Evolutionary conservation across 2,329 filamentous ascomycete species (phyloP).

Genomic region (Pseudocercospora crystallina): DNA sequence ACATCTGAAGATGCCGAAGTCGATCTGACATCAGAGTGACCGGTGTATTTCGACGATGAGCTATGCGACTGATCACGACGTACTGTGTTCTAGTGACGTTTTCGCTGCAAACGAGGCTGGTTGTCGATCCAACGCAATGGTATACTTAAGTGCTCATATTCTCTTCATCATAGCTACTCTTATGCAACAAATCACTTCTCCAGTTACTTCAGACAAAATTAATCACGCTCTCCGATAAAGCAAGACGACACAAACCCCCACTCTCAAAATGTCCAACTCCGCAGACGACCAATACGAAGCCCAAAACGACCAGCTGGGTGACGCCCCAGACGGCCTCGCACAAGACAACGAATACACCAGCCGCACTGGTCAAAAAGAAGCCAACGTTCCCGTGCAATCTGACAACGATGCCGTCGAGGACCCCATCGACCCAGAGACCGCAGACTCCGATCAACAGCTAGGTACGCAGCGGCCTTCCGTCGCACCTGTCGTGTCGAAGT

Average conservation of each 20-base stretch:
- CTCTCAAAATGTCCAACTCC: constrained; percentile 17
- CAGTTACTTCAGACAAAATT: neutral
- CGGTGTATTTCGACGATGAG: neutral
- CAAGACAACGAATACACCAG: constrained; percentile 48
- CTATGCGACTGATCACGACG: too few relatives aligned
- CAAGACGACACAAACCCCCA: neutral
- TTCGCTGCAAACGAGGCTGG: neutral
- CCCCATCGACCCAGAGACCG: constrained; percentile 43
- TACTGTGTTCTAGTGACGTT: too few relatives aligned
- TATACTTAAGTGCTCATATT: too few relatives aligned
- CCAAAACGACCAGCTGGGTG: constrained; percentile 21
- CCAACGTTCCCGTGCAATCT: constrained; percentile 49
- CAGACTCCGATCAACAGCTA: constrained; percentile 50
- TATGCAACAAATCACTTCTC: neutral
- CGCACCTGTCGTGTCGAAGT: neutral
- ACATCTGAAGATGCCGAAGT: neutral
- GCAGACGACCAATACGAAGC: constrained; percentile 19
- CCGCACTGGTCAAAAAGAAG: constrained; percentile 48
- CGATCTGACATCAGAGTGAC: constrained; percentile 1
- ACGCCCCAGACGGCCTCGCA: constrained; percentile 36
- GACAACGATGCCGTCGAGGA: constrained; percentile 50
- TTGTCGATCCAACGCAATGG: too few relatives aligned
- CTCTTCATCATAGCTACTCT: too few relatives aligned
- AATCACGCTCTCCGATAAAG: neutral
- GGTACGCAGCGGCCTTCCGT: constrained; percentile 35